Evolutionary conservation across 2,329 filamentous ascomycete genomes (phyloP), one percentile per base, ranked within the genome.

Genomic region (Tricladium varicosporioides): DNA sequence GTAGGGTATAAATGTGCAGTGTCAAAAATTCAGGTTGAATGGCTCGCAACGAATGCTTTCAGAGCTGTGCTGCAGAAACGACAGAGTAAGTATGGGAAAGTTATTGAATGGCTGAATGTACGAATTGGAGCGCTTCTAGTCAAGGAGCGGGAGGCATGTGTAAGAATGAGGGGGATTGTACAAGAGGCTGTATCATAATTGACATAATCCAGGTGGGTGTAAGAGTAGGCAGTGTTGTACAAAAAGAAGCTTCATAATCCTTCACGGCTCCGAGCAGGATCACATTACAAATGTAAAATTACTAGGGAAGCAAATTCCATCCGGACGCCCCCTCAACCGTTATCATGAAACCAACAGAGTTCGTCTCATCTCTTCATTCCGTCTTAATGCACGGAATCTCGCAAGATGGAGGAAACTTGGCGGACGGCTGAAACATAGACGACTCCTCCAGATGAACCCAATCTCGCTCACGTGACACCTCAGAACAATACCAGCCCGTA

Each of bases 21-120:
- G 5, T 63, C 46, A 16, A 65, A 63, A 56, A 32, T 56, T 22
- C 64, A 70, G 53, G 64, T 73, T 42, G 57, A 67, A 56, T 67
- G 67, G 54, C 75, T 93, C 58, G 87, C 85, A 0, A 84, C 85
- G 51, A 77, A 78, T 27, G 91, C 91, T 5, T 96, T 96, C 66
- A 71, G 76, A 47, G 75, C 78, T 51, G 85, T 94, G 27, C 77
- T 97, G 65, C 70, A 72, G 48, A 80, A 78, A 64, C 91, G 88
- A 70, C 92, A 96, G 77, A 86, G 87, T 33, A 81, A 78, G 54
- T 90, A 91, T 71, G 68, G 67, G 5, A 73, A 73, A 31, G 79
- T 92, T 13, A 72, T 97, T 56, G 71, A 69, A 32, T 96, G 91
- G 91, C 72, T 96, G 58, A 76, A 79, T 5, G 48, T 11, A n/a